phyloP scores from a whole-genome alignment of 2,329 filamentous ascomycete genomes.

The Hypoxylon rubiginosum region DNA sequence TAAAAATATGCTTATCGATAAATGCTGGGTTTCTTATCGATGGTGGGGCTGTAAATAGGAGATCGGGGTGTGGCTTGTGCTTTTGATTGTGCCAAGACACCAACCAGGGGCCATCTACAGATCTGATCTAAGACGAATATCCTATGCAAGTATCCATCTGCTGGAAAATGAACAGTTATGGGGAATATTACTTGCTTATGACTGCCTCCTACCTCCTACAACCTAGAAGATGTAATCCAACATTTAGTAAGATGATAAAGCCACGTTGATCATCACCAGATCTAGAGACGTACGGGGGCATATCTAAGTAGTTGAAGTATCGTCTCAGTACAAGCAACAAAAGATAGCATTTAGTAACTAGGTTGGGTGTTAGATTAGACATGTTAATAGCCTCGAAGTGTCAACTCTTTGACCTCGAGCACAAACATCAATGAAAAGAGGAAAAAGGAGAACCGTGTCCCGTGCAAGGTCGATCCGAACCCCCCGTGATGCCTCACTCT shows the following conservation, averaged over 20 bases:
- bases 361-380: conserved; percentile 46
- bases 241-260: conserved; percentile 4
- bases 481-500: conserved; percentile 48
- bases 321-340: conserved; percentile 22
- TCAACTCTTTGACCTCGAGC: conserved; percentile 43
- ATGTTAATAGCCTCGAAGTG: conserved; percentile 42
- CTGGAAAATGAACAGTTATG: conserved; percentile 9
- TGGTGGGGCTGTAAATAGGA: conserved; percentile 27
- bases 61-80: conserved; percentile 13
- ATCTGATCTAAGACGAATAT: conserved; percentile 22
- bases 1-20: conserved; percentile 38
- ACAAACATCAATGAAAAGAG: conserved; percentile 41
- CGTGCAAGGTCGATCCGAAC: conserved; percentile 45
- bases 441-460: conserved; percentile 43
- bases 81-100: conserved; percentile 19
- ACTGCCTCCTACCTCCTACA: neutral
- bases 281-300: conserved; percentile 1
- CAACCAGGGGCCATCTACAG: conserved; percentile 11
- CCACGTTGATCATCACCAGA: conserved; percentile 25
- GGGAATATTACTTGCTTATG: conserved; percentile 6
- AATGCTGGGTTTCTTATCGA: conserved; percentile 19
- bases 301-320: neutral
- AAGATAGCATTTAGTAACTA: conserved; percentile 39
- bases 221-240: conserved; percentile 4
- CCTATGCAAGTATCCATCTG: conserved; percentile 2